phyloP scores from a whole-genome alignment of 352 stramenopile species.

The Phytophthora tubulina region DNA sequence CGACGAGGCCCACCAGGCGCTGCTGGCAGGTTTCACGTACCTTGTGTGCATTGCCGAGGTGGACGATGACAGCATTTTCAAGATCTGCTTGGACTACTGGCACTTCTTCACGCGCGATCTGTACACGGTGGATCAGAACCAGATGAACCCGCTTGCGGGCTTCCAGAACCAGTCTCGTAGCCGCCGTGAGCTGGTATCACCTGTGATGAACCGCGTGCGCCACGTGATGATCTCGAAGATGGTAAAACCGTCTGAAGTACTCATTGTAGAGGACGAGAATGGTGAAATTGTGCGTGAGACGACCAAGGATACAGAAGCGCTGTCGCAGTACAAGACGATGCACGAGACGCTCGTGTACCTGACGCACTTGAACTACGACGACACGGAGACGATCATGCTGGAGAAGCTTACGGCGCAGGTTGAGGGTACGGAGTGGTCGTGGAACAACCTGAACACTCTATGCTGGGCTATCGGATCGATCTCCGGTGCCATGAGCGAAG shows the following conservation, averaged over 20 bases:
- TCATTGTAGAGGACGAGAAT: conserved; percentile 99
- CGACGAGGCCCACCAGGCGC: conserved; percentile 90
- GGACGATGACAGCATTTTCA: conserved; percentile 97
- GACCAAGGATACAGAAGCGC: conserved; percentile 99
- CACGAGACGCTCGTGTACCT: conserved; percentile 99
- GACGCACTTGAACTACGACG: conserved; percentile 99
- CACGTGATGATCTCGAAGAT: conserved; percentile 99
- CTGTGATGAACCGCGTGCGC: conserved; percentile 95
- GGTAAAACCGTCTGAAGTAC: conserved; percentile 99
- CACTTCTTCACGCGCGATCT: conserved; percentile 97
- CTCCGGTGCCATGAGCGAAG: conserved; percentile 98
- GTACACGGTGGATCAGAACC: conserved; percentile 93
- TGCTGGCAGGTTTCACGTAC: conserved; percentile 95
- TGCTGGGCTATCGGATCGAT: conserved; percentile 99
- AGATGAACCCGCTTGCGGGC: conserved; percentile 67
- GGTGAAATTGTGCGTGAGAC: conserved; percentile 97
- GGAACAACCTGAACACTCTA: conserved; percentile 99
- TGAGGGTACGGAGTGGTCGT: conserved; percentile 91
- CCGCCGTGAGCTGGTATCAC: conserved; percentile 75
- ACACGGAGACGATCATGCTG: conserved; percentile 99
- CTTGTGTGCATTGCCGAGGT: conserved; percentile 93
- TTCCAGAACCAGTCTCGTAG: conserved; percentile 65
- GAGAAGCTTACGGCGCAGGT: conserved; percentile 96
- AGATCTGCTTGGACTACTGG: conserved; percentile 99
- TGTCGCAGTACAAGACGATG: conserved; percentile 99